Base-by-base conservation (phyloP, 495 filamentous ascomycete species). In the Neurospora sp. region DNA sequence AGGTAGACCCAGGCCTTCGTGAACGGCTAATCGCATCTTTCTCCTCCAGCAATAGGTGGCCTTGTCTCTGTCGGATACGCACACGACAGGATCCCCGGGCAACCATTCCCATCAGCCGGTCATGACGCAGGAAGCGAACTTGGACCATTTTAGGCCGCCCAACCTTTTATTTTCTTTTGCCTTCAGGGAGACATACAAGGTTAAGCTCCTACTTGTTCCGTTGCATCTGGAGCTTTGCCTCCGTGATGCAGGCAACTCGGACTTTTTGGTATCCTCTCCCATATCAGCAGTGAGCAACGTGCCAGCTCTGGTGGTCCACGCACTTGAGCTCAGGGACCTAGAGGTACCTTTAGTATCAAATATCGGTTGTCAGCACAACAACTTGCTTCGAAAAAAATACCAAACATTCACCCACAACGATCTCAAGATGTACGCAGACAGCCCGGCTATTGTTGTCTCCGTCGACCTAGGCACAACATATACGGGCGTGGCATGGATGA, bases 401-500 rank as follows among this genome's bases (percentile, higher is more conserved):
- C 53, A 61, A 61, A 7, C 27, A 16, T 31, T 38, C 69, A 39
- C 20, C 39, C 14, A 42, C 8, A 6, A 3, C 39, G n/a, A 20
- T 35, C 10, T 18, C 22, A 74, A 38, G 8, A 77, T 75, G 74
- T 70, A 46, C 12, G 9, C 2, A 14, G 22, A 71, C 12, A 14
- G 73, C 46, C 86, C 88, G 22, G 88, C 89, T 74, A 85, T 90
- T 73, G 77, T 89, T 14, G 83, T 90, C 37, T 87, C 87, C 18
- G 80, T 91, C 69, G 89, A 91, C 74, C 82, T 90, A 71, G 89
- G 89, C 2, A 90, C 89, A 80, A 90, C 89, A 35, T 89, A 83
- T 71, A 88, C 87, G 71, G 88, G 88, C 20, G 88, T 89, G n/a
- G 86, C 86, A 40, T 90, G 78, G 78, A 74, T 74, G 72, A 88